A percentile compares a stretch with the other conserved stretches of the same genome.
These are phyloP conservation scores for Obelidium mucronatum DNA, from an alignment of 192 early-diverging fungal genomes.

Conservation along the genomic window DNA sequence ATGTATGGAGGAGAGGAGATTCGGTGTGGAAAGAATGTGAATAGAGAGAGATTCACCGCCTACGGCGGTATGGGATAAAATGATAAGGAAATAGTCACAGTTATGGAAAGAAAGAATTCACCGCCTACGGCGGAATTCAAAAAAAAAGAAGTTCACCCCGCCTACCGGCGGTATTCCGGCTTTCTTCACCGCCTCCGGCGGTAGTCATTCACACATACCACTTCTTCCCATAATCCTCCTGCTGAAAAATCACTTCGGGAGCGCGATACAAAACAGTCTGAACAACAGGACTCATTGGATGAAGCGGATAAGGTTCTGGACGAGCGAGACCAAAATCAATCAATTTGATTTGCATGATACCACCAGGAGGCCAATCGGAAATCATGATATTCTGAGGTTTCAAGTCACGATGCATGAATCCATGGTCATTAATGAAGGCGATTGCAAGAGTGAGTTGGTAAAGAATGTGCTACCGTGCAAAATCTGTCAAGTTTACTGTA, in stretches of 20 bases:
- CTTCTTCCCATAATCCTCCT: background rate
- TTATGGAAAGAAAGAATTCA: no score
- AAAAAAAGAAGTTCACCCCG: no score
- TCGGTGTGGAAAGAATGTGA: no score
- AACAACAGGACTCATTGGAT: background rate
- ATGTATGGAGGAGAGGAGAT: no score
- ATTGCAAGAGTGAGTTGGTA: slow-evolving; percentile 9
- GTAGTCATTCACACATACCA: no score
- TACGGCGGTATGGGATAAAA: no score
- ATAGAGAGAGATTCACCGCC: no score
- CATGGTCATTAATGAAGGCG: background rate
- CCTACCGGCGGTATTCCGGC: no score
- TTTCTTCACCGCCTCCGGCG: no score
- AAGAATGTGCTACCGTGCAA: slow-evolving; percentile 3
- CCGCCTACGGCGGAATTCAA: no score
- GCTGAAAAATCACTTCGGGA: slow-evolving; percentile 23
- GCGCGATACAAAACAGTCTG: slow-evolving; percentile 20
- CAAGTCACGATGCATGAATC: slow-evolving; percentile 72
- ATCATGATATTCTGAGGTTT: slow-evolving; percentile 82
- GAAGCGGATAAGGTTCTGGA: background rate
- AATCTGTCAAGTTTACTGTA: no score
- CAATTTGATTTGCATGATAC: background rate
- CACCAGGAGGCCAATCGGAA: background rate
- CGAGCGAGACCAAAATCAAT: slow-evolving; percentile 27
- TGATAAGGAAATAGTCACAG: no score